These are phyloP conservation scores for Boletellus sp. DNA, from an alignment of 768 basidiomycete species.

Conservation along the genomic window DNA sequence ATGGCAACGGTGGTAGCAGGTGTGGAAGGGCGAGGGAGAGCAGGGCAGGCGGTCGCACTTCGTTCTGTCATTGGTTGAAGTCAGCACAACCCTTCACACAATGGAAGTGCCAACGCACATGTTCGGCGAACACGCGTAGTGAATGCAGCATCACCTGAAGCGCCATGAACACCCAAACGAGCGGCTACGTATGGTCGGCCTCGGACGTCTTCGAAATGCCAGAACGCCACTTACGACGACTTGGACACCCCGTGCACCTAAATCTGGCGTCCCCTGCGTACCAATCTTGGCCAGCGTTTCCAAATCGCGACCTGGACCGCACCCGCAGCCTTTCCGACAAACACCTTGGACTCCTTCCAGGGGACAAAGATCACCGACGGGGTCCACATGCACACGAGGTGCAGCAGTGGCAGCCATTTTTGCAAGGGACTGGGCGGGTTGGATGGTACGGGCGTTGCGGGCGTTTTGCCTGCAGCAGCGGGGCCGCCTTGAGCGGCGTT, in stretches of 20 bases:
- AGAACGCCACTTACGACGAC: constrained; percentile 45
- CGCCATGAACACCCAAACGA: constrained; percentile 81
- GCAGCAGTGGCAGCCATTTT: constrained; percentile 62
- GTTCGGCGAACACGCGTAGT: constrained; percentile 62
- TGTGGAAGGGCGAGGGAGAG: constrained; percentile 59
- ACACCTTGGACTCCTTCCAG: constrained; percentile 56
- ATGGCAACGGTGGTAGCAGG: constrained; percentile 61
- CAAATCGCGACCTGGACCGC: constrained; percentile 39
- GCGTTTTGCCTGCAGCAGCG: constrained; percentile 25
- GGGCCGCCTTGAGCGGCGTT: constrained; percentile 23
- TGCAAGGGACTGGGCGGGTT: constrained; percentile 47
- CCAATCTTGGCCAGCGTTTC: constrained; percentile 63
- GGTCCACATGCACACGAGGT: constrained; percentile 60
- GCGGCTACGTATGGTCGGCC: constrained; percentile 45
- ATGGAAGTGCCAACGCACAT: constrained; percentile 43
- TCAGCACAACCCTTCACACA: constrained; percentile 4
- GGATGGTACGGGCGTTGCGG: constrained; percentile 17
- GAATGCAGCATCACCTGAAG: constrained; percentile 71
- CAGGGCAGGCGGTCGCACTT: constrained; percentile 55
- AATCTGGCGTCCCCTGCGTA: constrained; percentile 32
- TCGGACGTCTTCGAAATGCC: neutral
- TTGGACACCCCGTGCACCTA: constrained; percentile 47
- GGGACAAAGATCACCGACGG: constrained; percentile 67
- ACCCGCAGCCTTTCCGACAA: constrained; percentile 36
- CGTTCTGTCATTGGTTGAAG: constrained; percentile 39